phyloP scores from a whole-genome alignment of 202 grass and related monocot genomes.

The Digitaria exilis region DNA sequence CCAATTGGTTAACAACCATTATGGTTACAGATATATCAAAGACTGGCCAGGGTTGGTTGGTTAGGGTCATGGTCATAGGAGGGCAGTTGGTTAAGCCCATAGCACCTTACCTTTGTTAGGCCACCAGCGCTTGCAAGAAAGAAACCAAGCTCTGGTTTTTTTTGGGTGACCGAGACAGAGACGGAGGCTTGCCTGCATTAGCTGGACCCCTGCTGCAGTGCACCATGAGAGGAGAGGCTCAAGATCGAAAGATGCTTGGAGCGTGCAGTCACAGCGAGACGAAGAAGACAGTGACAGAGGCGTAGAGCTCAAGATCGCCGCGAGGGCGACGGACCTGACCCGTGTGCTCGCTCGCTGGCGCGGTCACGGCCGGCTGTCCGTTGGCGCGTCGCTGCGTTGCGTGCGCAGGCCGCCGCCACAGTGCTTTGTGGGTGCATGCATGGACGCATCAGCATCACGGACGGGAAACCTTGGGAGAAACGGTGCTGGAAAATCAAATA shows the following conservation, averaged over 20 bases:
- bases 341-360: neutral
- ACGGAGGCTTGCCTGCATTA: constrained; percentile 2
- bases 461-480: neutral
- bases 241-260: too few species aligned
- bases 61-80: constrained; percentile 7
- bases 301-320: neutral
- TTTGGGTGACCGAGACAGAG: neutral
- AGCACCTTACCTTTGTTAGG: constrained; percentile 26
- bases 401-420: constrained; percentile 29
- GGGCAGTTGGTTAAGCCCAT: constrained; percentile 45
- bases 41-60: neutral
- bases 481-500: neutral
- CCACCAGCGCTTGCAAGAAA: constrained; percentile 5
- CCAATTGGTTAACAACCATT: neutral
- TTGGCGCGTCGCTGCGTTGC: constrained; percentile 34
- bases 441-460: neutral
- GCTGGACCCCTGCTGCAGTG: constrained; percentile 23
- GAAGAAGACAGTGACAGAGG: neutral
- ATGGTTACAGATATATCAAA: neutral
- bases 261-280: too few species aligned
- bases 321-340: constrained; percentile 37
- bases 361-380: neutral
- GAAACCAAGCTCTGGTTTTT: neutral
- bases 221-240: neutral
- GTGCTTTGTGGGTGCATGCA: too few species aligned